phyloP scores from a whole-genome alignment of 768 basidiomycete species.

The Myochromella boudieri region DNA sequence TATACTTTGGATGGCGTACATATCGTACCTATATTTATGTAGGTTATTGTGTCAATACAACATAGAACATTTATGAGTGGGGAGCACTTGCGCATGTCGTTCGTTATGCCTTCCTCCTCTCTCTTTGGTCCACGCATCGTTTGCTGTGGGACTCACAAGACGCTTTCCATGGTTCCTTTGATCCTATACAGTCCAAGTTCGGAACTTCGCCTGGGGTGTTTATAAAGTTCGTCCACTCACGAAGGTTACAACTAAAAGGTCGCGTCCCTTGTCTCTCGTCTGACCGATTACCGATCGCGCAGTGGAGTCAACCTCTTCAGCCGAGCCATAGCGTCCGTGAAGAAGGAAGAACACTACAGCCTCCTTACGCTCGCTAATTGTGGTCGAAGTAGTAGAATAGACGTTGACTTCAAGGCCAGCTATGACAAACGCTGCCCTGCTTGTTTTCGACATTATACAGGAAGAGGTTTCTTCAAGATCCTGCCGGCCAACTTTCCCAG shows the following conservation, averaged over 20 bases:
- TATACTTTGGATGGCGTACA: constrained; percentile 47
- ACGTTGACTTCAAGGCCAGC: constrained; percentile 38
- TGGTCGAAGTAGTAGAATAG: constrained; percentile 22
- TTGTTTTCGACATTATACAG: constrained; percentile 6
- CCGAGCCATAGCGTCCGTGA: constrained; percentile 38
- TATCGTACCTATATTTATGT: constrained; percentile 41
- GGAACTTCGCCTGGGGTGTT: too few relatives aligned
- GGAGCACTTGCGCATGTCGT: constrained; percentile 39
- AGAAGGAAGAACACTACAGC: constrained; percentile 40
- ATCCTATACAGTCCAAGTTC: constrained; percentile 29
- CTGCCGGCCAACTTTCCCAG: background rate
- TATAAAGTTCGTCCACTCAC: constrained; percentile 23
- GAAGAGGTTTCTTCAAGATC: background rate
- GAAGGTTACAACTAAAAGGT: constrained; percentile 38
- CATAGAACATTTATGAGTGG: background rate
- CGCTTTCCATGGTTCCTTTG: constrained; percentile 47
- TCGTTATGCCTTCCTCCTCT: constrained; percentile 27
- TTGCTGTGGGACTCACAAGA: constrained; percentile 29
- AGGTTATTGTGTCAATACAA: too few relatives aligned
- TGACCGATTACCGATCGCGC: constrained; percentile 25
- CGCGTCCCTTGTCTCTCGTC: constrained; percentile 9
- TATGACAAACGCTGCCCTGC: constrained; percentile 27
- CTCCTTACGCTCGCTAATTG: constrained; percentile 7
- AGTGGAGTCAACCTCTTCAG: constrained; percentile 25
- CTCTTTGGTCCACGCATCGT: constrained; percentile 34